Evolutionary conservation across 495 filamentous ascomycete species (phyloP).

Genomic region (Elasticomyces elasticus): DNA sequence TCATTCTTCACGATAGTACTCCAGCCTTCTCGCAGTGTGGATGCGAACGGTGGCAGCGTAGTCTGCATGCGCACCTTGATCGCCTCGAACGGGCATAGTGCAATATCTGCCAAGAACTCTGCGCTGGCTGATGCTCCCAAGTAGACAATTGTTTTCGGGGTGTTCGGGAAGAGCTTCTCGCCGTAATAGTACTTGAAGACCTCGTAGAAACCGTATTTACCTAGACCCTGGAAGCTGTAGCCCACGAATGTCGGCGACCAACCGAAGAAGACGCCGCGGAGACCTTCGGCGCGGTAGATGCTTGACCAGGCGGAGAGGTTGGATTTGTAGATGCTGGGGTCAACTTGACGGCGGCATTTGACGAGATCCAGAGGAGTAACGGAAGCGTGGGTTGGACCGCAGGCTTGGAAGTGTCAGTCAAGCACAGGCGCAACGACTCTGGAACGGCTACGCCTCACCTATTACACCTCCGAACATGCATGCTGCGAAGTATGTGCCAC

Average conservation of each 20-base stretch:
- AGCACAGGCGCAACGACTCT: background rate
- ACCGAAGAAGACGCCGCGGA: slow-evolving; percentile 63
- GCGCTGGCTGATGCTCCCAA: slow-evolving; percentile 56
- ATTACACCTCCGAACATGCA: slow-evolving; percentile 57
- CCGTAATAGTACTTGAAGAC: slow-evolving; percentile 66
- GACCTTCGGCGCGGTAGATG: slow-evolving; percentile 53
- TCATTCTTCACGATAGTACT: slow-evolving; percentile 50
- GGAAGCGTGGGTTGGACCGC: slow-evolving; percentile 52
- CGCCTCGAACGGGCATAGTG: slow-evolving; percentile 58
- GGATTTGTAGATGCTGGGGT: slow-evolving; percentile 58
- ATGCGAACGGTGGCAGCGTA: slow-evolving; percentile 55
- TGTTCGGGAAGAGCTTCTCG: slow-evolving; percentile 50
- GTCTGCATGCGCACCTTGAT: slow-evolving; percentile 70
- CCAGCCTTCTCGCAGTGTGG: slow-evolving; percentile 52
- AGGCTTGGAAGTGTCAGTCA: slow-evolving; percentile 35
- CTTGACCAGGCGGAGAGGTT: slow-evolving; percentile 56
- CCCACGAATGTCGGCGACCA: slow-evolving; percentile 62
- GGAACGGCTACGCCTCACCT: slow-evolving; percentile 34
- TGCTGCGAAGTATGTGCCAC: slow-evolving; percentile 55
- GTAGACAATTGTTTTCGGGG: slow-evolving; percentile 54
- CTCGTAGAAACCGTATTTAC: slow-evolving; percentile 70
- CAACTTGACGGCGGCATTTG: slow-evolving; percentile 65
- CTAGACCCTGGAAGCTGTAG: slow-evolving; percentile 63
- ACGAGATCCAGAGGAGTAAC: slow-evolving; percentile 51
- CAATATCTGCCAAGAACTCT: slow-evolving; percentile 61